Evolutionary conservation across 208 protist genomes (phyloP).

Genomic region (Crithidia thermophila): DNA sequence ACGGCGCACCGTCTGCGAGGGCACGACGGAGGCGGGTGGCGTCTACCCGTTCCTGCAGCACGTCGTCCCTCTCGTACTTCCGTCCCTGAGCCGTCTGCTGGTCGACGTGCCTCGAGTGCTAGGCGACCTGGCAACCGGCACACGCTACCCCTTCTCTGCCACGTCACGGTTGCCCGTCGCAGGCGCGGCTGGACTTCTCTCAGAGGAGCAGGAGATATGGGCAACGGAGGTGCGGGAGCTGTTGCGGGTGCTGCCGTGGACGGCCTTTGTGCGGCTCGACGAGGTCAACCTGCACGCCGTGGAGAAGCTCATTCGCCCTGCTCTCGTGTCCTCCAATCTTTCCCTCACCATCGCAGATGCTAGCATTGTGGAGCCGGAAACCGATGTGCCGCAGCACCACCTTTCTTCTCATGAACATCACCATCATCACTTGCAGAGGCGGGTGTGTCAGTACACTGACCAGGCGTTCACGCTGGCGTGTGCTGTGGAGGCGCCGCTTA

Average conservation of each 20-base stretch:
- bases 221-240: conserved; percentile 21
- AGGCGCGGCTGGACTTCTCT: no score
- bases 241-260: conserved; percentile 24
- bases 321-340: not conserved
- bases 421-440: no score
- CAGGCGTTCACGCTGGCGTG: not conserved
- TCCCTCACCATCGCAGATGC: no score
- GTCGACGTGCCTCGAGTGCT: conserved; percentile 7
- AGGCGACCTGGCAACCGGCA: not conserved
- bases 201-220: conserved; percentile 17
- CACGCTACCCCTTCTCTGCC: no score
- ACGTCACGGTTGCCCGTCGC: no score
- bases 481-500: conserved; percentile 10
- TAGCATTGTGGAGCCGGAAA: no score
- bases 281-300: not conserved
- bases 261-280: conserved; percentile 17
- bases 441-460: conserved; percentile 1
- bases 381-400: no score
- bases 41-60: not conserved
- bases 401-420: no score
- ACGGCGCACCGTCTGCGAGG: not conserved
- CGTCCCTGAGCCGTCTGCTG: conserved; percentile 12
- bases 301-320: conserved; percentile 10
- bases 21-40: not conserved
- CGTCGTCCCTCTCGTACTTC: conserved; percentile 9